Base-by-base conservation (phyloP, 768 basidiomycete species). In the Amylocystis lapponica region DNA sequence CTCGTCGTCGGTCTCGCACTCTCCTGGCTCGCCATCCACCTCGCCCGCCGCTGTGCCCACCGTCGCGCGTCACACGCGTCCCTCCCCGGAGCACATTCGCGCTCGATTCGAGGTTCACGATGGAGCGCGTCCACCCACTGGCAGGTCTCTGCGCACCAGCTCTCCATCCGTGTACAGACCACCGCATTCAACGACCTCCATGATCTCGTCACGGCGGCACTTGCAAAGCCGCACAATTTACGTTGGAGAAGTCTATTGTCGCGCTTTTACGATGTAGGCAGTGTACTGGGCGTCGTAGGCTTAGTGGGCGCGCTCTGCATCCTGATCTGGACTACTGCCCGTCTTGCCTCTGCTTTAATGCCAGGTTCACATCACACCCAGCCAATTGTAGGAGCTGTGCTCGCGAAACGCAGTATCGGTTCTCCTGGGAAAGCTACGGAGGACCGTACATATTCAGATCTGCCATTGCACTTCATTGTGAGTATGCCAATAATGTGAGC, bases 201-300 rank as follows among this genome's bases (percentile, higher is more conserved):
- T 47, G 78, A 80, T 52, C 21, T 46, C 11, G 57, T 79, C 17
- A 49, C 71, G 11, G 35, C 51, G 1, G 31, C 45, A 4, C 56
- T 82, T n/a, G 55, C 64, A 4, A 51, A 54, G 20, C 54, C 57
- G n/a, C 51, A 50, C 5, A 63, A 59, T 35, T 40, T 50, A 27
- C 48, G 50, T 21, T n/a, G n/a, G n/a, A n/a, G n/a, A n/a, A n/a
- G n/a, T n/a, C 23, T 45, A 5, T 52, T 75, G 34, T 21, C 11
- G 11, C 10, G 19, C 3, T 16, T 29, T n/a, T 86, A 86, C 58
- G 67, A 76, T 49, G 21, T 71, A 0, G 83, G 83, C 5, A 66
- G 61, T 34, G 29, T 70, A 23, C 35, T 70, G 27, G 70, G 70
- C 2, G 51, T 69, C 3, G 33, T 75, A 6, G 80, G 82, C 19